phyloP scores from a whole-genome alignment of 2,329 filamentous ascomycete species.

The Ascosphaera apis region DNA sequence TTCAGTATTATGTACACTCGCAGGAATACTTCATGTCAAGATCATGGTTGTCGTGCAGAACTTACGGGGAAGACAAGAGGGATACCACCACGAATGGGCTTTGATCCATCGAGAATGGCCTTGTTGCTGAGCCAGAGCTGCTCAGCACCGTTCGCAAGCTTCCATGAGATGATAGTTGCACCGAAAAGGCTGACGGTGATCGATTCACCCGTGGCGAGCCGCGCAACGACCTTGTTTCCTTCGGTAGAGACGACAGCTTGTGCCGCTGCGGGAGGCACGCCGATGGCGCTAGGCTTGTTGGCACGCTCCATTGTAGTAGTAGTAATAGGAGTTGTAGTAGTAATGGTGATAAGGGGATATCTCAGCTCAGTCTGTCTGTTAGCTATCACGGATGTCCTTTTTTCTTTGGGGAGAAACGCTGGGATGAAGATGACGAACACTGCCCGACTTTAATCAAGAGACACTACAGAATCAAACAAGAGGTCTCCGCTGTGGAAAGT shows the following conservation, averaged over 20 bases:
- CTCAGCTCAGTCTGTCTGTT: background rate
- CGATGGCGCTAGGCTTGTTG: constrained; percentile 59
- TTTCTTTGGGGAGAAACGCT: background rate
- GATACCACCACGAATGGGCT: constrained; percentile 76
- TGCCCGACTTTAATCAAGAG: background rate
- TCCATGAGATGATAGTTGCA: constrained; percentile 86
- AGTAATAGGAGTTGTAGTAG: background rate
- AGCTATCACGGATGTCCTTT: background rate
- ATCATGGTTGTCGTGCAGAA: no score
- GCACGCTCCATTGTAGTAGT: constrained; percentile 51
- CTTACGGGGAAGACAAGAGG: constrained; percentile 79
- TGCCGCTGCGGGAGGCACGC: constrained; percentile 48
- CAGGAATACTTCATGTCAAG: no score
- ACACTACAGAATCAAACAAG: background rate
- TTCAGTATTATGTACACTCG: constrained; percentile 6
- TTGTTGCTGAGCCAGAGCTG: constrained; percentile 69
- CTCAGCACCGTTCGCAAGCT: constrained; percentile 53
- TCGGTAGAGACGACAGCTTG: constrained; percentile 58
- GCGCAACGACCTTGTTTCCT: constrained; percentile 52
- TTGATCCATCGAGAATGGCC: constrained; percentile 62
- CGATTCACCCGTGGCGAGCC: constrained; percentile 65
- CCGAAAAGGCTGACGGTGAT: constrained; percentile 74
- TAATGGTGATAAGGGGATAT: constrained; percentile 1
- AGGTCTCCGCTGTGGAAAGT: background rate
- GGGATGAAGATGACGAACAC: background rate